Conservation (phyloP, 2,329 filamentous ascomycete species). For the Aspergillus cejpii region DNA sequence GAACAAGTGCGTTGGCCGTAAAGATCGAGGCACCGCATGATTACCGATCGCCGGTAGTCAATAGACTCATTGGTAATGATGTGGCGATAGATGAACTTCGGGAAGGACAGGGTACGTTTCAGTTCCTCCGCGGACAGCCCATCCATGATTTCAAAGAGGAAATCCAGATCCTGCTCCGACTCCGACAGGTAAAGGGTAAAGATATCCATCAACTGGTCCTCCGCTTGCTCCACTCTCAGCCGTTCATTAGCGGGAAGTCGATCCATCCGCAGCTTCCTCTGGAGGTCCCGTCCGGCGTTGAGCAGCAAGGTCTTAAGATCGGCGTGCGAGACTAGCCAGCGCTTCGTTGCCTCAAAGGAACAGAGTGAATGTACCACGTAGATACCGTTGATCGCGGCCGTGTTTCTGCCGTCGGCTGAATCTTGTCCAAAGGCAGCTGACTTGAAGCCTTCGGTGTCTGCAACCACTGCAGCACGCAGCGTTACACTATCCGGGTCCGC, state of each 20-base stretch:
- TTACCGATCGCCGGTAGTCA: slow-evolving; percentile 74
- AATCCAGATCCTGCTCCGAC: slow-evolving; percentile 69
- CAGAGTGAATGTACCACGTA: slow-evolving; percentile 76
- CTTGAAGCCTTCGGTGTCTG: slow-evolving; percentile 66
- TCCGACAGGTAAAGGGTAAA: slow-evolving; percentile 72
- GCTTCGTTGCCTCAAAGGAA: slow-evolving; percentile 55
- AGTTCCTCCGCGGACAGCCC: slow-evolving; percentile 77
- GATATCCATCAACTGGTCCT: slow-evolving; percentile 78
- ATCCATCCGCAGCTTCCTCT: slow-evolving; percentile 64
- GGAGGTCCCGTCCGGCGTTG: slow-evolving; percentile 67
- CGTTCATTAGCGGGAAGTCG: slow-evolving; percentile 65
- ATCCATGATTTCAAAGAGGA: slow-evolving; percentile 77
- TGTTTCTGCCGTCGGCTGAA: slow-evolving; percentile 61
- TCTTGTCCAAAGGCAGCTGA: slow-evolving; percentile 59
- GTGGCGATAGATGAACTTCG: slow-evolving; percentile 73
- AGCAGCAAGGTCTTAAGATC: slow-evolving; percentile 55
- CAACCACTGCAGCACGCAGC: slow-evolving; percentile 66
- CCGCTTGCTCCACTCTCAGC: slow-evolving; percentile 79
- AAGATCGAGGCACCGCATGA: slow-evolving; percentile 79
- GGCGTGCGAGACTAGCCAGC: slow-evolving; percentile 57
- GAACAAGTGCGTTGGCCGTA: slow-evolving; percentile 72
- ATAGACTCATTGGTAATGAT: slow-evolving; percentile 80
- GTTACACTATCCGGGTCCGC: slow-evolving; percentile 65
- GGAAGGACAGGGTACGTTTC: slow-evolving; percentile 66
- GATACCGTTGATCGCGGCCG: slow-evolving; percentile 77